Evolutionary conservation across 345 rosid genomes (phyloP), one percentile per base, ranked within the genome.

Genomic region (Excoecaria agallocha): DNA sequence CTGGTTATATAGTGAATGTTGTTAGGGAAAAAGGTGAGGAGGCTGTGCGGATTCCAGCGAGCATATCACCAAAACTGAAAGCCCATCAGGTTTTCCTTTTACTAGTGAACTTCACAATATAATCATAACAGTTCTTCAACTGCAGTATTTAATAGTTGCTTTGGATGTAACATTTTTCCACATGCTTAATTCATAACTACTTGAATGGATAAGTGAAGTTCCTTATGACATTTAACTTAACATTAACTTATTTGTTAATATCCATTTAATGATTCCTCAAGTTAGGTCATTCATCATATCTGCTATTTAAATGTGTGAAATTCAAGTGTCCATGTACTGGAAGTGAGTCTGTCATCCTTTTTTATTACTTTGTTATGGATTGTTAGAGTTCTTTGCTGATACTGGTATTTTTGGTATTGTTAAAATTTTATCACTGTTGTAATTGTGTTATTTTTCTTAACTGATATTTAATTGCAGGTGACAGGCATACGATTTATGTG

Each of bases 401-500:
- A n/a, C 11, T 69, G 69, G 56, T 68, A 3, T 45, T 38, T 12
- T 73, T 56, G 20, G 55, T 41, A 15, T 66, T 60, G 13, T 71
- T 59, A 51, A 11, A 7, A 6, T 65, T 30, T 57, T 22, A 22
- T 22, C 19, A 43, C 50, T 48, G 56, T 45, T 64, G 37, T 39
- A 48, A 20, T 12, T 76, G 49, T 78, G 73, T 73, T 75, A 41
- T 54, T 67, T 64, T 38, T 22, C 72, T 73, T 45, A 58, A 66
- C 24, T 41, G 43, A 48, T 60, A 35, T 77, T 68, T 69, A 30
- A 52, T 83, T 84, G 85, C 90, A 96, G 99, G 85, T 96, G 63
- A 84, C 94, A 16, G 99, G 99, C 74, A 96, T 96, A 64, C 85
- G 98, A 77, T 96, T 96, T 85, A 84, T 96, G 87, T 96, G 99